phyloP scores from a whole-genome alignment of 179 eudicot genomes.

The Spinacia oleracea region DNA sequence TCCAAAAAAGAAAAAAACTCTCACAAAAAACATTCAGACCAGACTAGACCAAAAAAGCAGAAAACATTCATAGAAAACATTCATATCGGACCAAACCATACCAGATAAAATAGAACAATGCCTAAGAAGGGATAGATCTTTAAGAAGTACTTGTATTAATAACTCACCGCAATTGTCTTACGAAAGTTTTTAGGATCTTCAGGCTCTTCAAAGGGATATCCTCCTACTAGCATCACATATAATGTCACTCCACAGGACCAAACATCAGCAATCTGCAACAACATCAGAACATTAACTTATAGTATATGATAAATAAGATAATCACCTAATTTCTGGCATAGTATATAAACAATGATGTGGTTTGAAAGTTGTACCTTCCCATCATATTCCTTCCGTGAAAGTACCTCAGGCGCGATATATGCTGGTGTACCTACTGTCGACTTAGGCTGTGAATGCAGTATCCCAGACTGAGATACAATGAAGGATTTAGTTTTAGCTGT shows the following conservation, averaged over 20 bases:
- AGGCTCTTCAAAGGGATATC: conserved; percentile 83
- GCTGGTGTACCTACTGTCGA: conserved; percentile 91
- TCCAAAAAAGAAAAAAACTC: too few species aligned
- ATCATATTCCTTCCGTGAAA: conserved; percentile 73
- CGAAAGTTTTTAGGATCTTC: conserved; percentile 77
- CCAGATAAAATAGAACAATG: too few species aligned
- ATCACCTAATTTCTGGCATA: neutral
- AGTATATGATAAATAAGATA: neutral
- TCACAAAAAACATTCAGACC: too few species aligned
- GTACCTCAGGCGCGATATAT: conserved; percentile 81
- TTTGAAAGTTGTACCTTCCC: conserved; percentile 54
- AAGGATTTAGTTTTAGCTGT: neutral
- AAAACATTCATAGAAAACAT: too few species aligned
- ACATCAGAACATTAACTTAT: neutral
- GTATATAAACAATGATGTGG: neutral
- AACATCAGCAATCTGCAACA: conserved; percentile 72
- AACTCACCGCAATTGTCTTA: conserved; percentile 66
- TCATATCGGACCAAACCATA: too few species aligned
- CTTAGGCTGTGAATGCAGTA: conserved; percentile 81
- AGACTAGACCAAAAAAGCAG: too few species aligned
- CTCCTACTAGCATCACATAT: conserved; percentile 84
- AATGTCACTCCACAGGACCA: conserved; percentile 89
- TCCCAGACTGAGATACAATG: conserved; percentile 50
- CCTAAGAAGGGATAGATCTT: neutral
- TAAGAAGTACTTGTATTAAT: neutral